Base-by-base conservation (phyloP, 2,329 filamentous ascomycete genomes). In the Paecilomyces formosus region DNA sequence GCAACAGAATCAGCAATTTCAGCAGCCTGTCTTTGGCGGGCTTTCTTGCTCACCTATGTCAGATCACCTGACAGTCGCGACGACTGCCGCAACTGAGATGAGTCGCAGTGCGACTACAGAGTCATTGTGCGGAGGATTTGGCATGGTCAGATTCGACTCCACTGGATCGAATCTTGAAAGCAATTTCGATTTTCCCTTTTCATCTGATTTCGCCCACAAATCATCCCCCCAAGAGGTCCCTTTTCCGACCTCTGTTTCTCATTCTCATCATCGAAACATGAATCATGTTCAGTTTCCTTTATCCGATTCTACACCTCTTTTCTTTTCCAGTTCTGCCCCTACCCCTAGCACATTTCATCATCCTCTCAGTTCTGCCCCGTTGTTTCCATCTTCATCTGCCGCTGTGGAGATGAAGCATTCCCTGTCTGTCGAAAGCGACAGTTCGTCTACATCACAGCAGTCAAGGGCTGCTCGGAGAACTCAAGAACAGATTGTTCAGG, bases 351-450 rank as follows among this genome's bases (percentile, higher is more conserved):
- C 70, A 26, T 70, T 70, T 58, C 65, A 58, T 57, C 64, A 60
- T 24, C 65, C 65, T 45, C 30, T 15, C 15, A 26, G 30, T 35
- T 63, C 68, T 54, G 64, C 66, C 59, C 69, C 65, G 72, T 66
- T 71, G 64, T 66, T 64, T 63, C 59, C 64, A 64, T 63, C 71
- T 63, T 66, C 71, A 66, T 76, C 72, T 70, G 69, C 72, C 22
- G 72, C 72, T 64, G 70, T 75, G 68, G 78, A 82, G 68, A 82
- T 83, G 79, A 75, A 75, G 68, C 76, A 75, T 68, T 79, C 79
- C 62, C 65, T 75, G 66, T 83, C 81, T 60, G 69, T 69, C 57
- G 75, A 76, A 62, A 80, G 79, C 68, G 72, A 74, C 63, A 69
- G 64, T 62, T 80, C 79, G 58, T 73, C 74, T 62, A 67, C 68